phyloP scores from a whole-genome alignment of 148 eudicot species.

The Amaranthus palmeri region DNA sequence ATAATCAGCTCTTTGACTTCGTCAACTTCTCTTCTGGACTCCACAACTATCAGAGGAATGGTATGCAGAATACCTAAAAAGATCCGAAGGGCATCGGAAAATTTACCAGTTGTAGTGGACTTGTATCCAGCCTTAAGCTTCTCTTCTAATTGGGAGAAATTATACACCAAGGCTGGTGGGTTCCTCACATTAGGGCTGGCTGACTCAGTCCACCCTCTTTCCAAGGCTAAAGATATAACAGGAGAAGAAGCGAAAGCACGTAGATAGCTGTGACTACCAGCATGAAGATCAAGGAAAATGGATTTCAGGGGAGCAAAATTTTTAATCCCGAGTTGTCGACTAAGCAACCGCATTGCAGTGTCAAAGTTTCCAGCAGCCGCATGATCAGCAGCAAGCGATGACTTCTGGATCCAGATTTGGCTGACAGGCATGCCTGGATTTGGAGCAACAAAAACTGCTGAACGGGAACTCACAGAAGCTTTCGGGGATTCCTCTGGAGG shows the following conservation, averaged over 20 bases:
- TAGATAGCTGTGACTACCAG: slow-evolving; percentile 73
- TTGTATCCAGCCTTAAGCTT: slow-evolving; percentile 72
- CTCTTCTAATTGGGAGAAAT: slow-evolving; percentile 77
- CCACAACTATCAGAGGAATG: slow-evolving; percentile 83
- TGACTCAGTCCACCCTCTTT: slow-evolving; percentile 83
- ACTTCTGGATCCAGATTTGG: slow-evolving; percentile 87
- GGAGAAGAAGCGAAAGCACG: slow-evolving; percentile 68
- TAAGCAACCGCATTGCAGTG: slow-evolving; percentile 81
- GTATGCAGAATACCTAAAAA: slow-evolving; percentile 70
- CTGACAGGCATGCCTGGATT: slow-evolving; percentile 84
- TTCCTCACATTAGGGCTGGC: slow-evolving; percentile 72
- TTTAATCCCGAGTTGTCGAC: slow-evolving; percentile 74
- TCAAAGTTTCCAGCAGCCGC: slow-evolving; percentile 96
- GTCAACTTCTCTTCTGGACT: slow-evolving; percentile 82
- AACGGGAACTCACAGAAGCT: slow-evolving; percentile 41
- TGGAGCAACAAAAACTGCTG: slow-evolving; percentile 56
- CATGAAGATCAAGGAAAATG: slow-evolving; percentile 70
- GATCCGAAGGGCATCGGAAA: slow-evolving; percentile 65
- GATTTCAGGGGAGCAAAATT: slow-evolving; percentile 71
- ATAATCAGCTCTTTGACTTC: slow-evolving; percentile 81
- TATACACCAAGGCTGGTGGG: slow-evolving; percentile 71
- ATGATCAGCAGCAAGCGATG: slow-evolving; percentile 92
- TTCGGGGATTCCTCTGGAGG: slow-evolving; percentile 92
- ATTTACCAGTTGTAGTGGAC: slow-evolving; percentile 70
- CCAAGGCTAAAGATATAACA: slow-evolving; percentile 61